Evolutionary conservation across 2,329 filamentous ascomycete genomes (phyloP), one percentile per base, ranked within the genome.

Genomic region (Pseudogymnoascus sp.): DNA sequence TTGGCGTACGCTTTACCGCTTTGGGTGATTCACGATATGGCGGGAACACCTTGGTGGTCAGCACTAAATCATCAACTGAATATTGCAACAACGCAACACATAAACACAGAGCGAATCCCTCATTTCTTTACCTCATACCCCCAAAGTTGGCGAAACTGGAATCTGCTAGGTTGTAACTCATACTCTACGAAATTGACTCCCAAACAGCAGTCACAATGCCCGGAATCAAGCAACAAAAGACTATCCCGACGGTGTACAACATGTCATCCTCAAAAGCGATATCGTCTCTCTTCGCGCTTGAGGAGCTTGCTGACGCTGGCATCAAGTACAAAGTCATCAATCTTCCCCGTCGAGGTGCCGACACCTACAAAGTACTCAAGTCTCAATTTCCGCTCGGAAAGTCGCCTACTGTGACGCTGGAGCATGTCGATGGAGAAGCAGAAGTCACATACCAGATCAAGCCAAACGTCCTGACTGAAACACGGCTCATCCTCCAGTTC

Each of bases 401-500:
- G 62, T 67, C 66, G 6, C 70, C 70, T 10, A 66, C 72, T 37
- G 52, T 72, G 58, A 64, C 62, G 1, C 60, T 65, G 13, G 62
- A 64, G 25, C 62, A 60, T 2, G 45, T 64, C 15, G 62, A 31
- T 15, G 33, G 48, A n/a, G 60, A 62, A 45, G 35, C 58, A 8
- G 40, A 39, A 35, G 42, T 40, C 13, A 61, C 4, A 25, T 64
- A 63, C 35, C 64, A 63, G 25, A 31, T 62, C 42, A 33, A 48
- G 8, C 62, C 62, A 6, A 64, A 63, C n/a, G 58, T 69, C 40
- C 52, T 72, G 33, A 68, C 64, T 6, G 70, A 72, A 61, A 66
- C 64, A 12, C 65, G 65, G 9, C 64, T 70, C 37, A 71, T 72
- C 48, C 64, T 72, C 2, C 62, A 69, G 18, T 70, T 65, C 58